Conservation (phyloP, 2,329 filamentous ascomycete species). For the Eurotiales sp. region DNA sequence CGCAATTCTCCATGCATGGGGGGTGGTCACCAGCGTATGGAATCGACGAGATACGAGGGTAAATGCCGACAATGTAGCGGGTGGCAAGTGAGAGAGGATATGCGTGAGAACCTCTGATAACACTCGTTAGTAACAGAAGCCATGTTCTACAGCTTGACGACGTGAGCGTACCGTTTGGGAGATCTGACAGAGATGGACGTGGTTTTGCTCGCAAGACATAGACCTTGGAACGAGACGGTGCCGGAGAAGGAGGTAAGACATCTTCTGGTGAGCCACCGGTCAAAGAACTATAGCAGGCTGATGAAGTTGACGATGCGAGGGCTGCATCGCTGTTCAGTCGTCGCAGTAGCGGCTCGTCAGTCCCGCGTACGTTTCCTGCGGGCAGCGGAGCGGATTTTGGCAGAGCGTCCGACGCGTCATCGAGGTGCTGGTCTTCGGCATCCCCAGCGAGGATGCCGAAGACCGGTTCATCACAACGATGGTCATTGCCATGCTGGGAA, state of each 20-base stretch:
- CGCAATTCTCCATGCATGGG: conserved; percentile 89
- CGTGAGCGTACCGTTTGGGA: conserved; percentile 72
- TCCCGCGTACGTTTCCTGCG: conserved; percentile 21
- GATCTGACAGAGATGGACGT: conserved; percentile 51
- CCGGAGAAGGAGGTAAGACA: conserved; percentile 3
- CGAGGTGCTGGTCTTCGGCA: conserved; percentile 30
- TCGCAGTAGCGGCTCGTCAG: conserved; percentile 24
- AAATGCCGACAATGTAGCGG: conserved; percentile 75
- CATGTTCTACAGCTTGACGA: not conserved
- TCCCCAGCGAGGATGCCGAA: conserved; percentile 41
- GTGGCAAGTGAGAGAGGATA: conserved; percentile 82
- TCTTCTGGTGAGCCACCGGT: not conserved
- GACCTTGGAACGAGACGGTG: conserved; percentile 45
- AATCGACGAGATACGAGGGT: conserved; percentile 85
- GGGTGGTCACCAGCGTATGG: conserved; percentile 79
- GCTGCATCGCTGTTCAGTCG: conserved; percentile 24
- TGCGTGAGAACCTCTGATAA: conserved; percentile 81
- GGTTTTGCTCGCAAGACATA: conserved; percentile 43
- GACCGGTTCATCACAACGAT: conserved; percentile 40
- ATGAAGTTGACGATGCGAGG: conserved; percentile 34
- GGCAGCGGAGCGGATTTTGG: conserved; percentile 22
- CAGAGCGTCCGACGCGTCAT: conserved; percentile 18
- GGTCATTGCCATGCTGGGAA: conserved; percentile 59
- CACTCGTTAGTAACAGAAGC: not conserved
- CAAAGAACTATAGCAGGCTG: conserved; percentile 46